Evolutionary conservation across 176 grass and related monocot species (phyloP).

Genomic region (Carex littledalei): DNA sequence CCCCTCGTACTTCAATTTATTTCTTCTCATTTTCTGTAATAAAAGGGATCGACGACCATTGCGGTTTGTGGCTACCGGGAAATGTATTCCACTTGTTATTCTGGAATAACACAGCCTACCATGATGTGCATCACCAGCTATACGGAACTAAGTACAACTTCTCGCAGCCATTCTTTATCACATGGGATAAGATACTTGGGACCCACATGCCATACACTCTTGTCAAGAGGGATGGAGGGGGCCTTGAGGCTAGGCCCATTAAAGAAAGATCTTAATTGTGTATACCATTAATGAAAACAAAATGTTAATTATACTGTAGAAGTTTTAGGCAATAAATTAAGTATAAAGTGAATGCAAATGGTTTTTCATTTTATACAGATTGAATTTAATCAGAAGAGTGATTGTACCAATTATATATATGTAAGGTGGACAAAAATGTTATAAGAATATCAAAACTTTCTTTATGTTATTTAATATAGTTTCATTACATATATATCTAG

Average conservation of each 20-base stretch:
- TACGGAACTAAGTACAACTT: conserved; percentile 25
- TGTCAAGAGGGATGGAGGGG: background rate
- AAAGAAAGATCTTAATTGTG: background rate
- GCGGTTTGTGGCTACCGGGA: conserved; percentile 25
- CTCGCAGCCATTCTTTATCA: conserved; percentile 22
- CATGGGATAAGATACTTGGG: conserved; percentile 22
- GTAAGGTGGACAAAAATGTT: background rate
- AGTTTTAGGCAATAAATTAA: background rate
- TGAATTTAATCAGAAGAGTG: background rate
- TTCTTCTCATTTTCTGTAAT: conserved; percentile 24
- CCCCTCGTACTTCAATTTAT: conserved; percentile 9
- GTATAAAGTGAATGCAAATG: background rate
- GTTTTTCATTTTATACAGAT: background rate
- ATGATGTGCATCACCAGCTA: conserved; percentile 28
- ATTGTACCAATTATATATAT: background rate
- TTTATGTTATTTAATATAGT: background rate
- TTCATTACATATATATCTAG: too few relatives aligned
- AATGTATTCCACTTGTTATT: conserved; percentile 20
- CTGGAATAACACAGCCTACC: conserved; percentile 32
- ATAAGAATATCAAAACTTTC: background rate
- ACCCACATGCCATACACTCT: conserved; percentile 20
- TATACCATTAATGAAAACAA: background rate
- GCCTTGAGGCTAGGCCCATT: background rate
- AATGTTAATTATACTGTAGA: background rate
- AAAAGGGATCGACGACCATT: conserved; percentile 34